Conservation (phyloP, 306 rosid species). For the Ziziphus jujuba region DNA sequence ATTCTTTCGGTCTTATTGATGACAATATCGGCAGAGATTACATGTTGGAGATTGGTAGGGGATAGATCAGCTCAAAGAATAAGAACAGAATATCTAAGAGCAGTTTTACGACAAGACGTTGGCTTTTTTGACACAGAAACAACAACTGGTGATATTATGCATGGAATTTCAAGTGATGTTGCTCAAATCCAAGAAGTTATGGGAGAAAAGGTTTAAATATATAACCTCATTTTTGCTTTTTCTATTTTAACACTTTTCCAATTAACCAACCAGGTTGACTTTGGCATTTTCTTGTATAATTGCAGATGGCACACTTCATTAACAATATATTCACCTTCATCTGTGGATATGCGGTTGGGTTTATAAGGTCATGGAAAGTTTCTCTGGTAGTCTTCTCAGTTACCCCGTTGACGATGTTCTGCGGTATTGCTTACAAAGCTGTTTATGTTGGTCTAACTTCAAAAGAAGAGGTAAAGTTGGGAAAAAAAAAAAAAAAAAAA, state of each 20-base stretch:
- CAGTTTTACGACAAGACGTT: slow-evolving; percentile 78
- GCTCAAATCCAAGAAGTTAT: slow-evolving; percentile 93
- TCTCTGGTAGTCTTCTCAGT: slow-evolving; percentile 75
- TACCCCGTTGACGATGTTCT: slow-evolving; percentile 78
- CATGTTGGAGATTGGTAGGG: slow-evolving; percentile 95
- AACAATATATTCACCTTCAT: slow-evolving; percentile 75
- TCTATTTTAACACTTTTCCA: background rate
- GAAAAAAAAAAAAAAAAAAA: background rate
- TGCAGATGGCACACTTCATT: slow-evolving; percentile 93
- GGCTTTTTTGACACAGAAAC: slow-evolving; percentile 63
- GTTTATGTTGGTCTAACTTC: slow-evolving; percentile 77
- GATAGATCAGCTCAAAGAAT: slow-evolving; percentile 82
- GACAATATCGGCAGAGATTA: slow-evolving; percentile 61
- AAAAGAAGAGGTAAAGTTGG: slow-evolving; percentile 66
- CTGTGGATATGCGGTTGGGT: slow-evolving; percentile 80
- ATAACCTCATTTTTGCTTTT: background rate
- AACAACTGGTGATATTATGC: slow-evolving; percentile 80
- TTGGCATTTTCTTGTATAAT: background rate
- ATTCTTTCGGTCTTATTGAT: slow-evolving; percentile 3
- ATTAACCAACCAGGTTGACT: background rate
- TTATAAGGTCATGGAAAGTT: slow-evolving; percentile 74
- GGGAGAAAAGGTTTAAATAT: slow-evolving; percentile 81
- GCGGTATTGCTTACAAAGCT: slow-evolving; percentile 84
- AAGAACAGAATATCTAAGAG: slow-evolving; percentile 66
- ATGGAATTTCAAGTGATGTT: slow-evolving; percentile 91